A percentile compares a stretch with the other conserved stretches of the same genome.
Evolutionary conservation across 2,329 filamentous ascomycete genomes (phyloP).

Genomic region (Cyphellophora attinorum): DNA sequence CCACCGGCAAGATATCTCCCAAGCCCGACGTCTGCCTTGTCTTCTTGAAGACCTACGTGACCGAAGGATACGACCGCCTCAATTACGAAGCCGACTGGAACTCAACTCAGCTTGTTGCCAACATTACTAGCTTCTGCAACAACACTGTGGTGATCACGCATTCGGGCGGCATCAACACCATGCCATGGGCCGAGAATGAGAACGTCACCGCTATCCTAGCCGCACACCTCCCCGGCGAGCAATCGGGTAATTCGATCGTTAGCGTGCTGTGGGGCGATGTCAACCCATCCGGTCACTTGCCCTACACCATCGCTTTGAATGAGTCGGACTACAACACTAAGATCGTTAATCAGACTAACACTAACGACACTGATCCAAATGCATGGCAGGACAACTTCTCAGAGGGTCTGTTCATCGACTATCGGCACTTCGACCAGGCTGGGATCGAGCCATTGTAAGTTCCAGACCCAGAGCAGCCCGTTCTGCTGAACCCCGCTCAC

Average conservation of each 20-base stretch:
- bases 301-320: conserved; percentile 69
- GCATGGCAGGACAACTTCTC: conserved; percentile 65
- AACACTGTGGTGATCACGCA: conserved; percentile 44
- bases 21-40: conserved; percentile 45
- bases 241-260: conserved; percentile 68
- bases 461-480: neutral
- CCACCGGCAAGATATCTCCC: conserved; percentile 16
- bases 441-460: conserved; percentile 44
- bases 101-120: conserved; percentile 32
- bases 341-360: conserved; percentile 1
- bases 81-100: conserved; percentile 34
- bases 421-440: conserved; percentile 61
- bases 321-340: conserved; percentile 53
- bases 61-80: conserved; percentile 34
- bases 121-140: conserved; percentile 35
- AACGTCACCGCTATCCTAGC: conserved; percentile 80
- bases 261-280: conserved; percentile 76
- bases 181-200: conserved; percentile 30
- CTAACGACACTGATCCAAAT: conserved; percentile 18
- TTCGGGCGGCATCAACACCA: conserved; percentile 31
- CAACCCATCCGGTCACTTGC: conserved; percentile 66
- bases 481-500: too few species aligned
- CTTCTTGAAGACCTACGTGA: conserved; percentile 47
- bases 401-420: conserved; percentile 76
- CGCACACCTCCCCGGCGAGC: conserved; percentile 73